These are phyloP conservation scores for Danielia reshetovae DNA, from an alignment of 805 yeast genomes.

Conservation along the genomic window DNA sequence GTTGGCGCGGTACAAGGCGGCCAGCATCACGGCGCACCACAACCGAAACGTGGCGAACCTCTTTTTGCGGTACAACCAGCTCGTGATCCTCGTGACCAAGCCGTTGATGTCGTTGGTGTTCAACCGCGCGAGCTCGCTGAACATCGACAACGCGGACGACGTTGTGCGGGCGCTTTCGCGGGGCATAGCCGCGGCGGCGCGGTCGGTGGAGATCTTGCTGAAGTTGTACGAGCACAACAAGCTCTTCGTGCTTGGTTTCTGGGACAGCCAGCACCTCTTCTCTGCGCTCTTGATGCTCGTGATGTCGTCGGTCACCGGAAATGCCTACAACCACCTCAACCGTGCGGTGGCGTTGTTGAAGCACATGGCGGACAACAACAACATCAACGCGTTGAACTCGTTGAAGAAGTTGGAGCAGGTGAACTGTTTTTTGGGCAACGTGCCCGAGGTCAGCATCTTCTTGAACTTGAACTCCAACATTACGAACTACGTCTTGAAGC, in stretches of 20 bases:
- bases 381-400: slow-evolving; percentile 32
- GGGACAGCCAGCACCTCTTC: slow-evolving; percentile 39
- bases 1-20: slow-evolving; percentile 19
- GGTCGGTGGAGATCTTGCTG: slow-evolving; percentile 27
- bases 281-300: slow-evolving; percentile 28
- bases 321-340: slow-evolving; percentile 2
- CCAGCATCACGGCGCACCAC: slow-evolving; percentile 17
- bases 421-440: slow-evolving; percentile 17
- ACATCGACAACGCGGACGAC: slow-evolving; percentile 20
- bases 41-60: slow-evolving; percentile 32
- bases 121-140: slow-evolving; percentile 17
- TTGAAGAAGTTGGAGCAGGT: slow-evolving; percentile 27
- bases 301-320: slow-evolving; percentile 18
- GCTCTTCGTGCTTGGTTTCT: slow-evolving; percentile 33
- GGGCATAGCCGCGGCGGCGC: slow-evolving; percentile 26
- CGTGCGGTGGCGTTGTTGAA: slow-evolving; percentile 25
- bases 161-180: slow-evolving; percentile 26
- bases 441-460: slow-evolving; percentile 21
- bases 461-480: slow-evolving; percentile 20
- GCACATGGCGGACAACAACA: slow-evolving; percentile 31
- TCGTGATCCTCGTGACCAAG: slow-evolving; percentile 27
- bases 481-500: slow-evolving; percentile 3
- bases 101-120: slow-evolving; percentile 34
- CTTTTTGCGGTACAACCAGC: slow-evolving; percentile 32
- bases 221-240: slow-evolving; percentile 26